Evolutionary conservation across 2,329 filamentous ascomycete species (phyloP), one percentile per base, ranked within the genome.

Genomic region (Lecanicillium sp.): DNA sequence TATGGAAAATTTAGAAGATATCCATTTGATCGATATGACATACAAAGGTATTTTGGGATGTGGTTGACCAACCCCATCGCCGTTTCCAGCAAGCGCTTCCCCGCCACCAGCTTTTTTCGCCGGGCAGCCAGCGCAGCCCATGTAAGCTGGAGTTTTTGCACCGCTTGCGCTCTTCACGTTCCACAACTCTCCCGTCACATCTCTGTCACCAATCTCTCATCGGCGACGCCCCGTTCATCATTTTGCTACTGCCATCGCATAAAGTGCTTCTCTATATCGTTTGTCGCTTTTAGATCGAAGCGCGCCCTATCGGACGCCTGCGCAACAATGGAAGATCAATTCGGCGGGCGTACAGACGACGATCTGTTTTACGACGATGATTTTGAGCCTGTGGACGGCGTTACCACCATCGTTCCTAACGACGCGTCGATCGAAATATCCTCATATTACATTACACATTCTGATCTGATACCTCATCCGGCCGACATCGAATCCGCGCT

Each of bases 281-380:
- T n/a, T n/a, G n/a, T n/a, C n/a, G n/a, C n/a, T n/a, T n/a, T n/a
- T n/a, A n/a, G n/a, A n/a, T n/a, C n/a, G n/a, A n/a, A n/a, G n/a
- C n/a, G n/a, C n/a, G n/a, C n/a, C n/a, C n/a, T n/a, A n/a, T n/a
- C n/a, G n/a, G n/a, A n/a, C n/a, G n/a, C n/a, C 32, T 17, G 10
- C 33, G 14, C 40, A 9, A 19, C 35, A 52, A 81, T 81, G 78
- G 77, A 81, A 19, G 78, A 81, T 54, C 78, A 81, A 57, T 81
- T 81, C 55, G 72, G 74, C 51, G 78, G 77, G 40, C 71, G 78
- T 17, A 81, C 78, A 38, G 78, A 82, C 57, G 79, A 82, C 55
- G 78, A 81, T 58, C 70, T 82, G 51, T 82, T 82, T 59, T 74
- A 75, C 51, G 79, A 82, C 55, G 78, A 82, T 56, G 78, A 82